Conservation (phyloP, 306 rosid species). For the Myrica gale region DNA sequence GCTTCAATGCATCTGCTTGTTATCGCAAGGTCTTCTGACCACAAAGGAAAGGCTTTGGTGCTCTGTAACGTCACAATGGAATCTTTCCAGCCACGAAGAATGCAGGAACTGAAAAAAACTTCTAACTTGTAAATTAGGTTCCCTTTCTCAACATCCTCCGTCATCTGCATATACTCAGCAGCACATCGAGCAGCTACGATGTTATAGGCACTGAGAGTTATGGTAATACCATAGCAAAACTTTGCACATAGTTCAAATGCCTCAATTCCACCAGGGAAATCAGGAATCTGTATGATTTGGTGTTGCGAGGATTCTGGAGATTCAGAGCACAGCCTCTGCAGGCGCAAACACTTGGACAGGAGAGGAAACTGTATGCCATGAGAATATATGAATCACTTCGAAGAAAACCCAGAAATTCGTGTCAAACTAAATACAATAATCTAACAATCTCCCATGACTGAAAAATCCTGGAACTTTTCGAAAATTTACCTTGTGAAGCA, state of each 20-base stretch:
- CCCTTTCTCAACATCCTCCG: slow-evolving; percentile 93
- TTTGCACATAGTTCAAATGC: slow-evolving; percentile 92
- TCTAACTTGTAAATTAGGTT: slow-evolving; percentile 80
- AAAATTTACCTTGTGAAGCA: slow-evolving; percentile 82
- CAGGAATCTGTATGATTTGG: slow-evolving; percentile 77
- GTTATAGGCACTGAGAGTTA: slow-evolving; percentile 93
- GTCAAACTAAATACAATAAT: neutral
- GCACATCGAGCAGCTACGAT: slow-evolving; percentile 80
- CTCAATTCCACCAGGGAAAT: slow-evolving; percentile 82
- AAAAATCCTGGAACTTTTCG: slow-evolving; percentile 26
- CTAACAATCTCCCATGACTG: neutral
- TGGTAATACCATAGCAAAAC: slow-evolving; percentile 89
- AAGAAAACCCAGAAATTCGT: neutral
- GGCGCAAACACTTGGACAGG: slow-evolving; percentile 76
- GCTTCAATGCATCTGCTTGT: slow-evolving; percentile 83
- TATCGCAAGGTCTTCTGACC: slow-evolving; percentile 86
- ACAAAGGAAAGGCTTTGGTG: slow-evolving; percentile 64
- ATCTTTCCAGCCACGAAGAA: slow-evolving; percentile 95
- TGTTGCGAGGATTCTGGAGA: slow-evolving; percentile 64
- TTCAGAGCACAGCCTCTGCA: slow-evolving; percentile 79
- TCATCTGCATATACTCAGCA: slow-evolving; percentile 89
- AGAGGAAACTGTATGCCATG: slow-evolving; percentile 78
- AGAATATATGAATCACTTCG: slow-evolving; percentile 7
- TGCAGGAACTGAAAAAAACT: slow-evolving; percentile 83
- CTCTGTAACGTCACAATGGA: slow-evolving; percentile 77